phyloP scores from a whole-genome alignment of 176 grass and related monocot genomes.

The Triticum monococcum region DNA sequence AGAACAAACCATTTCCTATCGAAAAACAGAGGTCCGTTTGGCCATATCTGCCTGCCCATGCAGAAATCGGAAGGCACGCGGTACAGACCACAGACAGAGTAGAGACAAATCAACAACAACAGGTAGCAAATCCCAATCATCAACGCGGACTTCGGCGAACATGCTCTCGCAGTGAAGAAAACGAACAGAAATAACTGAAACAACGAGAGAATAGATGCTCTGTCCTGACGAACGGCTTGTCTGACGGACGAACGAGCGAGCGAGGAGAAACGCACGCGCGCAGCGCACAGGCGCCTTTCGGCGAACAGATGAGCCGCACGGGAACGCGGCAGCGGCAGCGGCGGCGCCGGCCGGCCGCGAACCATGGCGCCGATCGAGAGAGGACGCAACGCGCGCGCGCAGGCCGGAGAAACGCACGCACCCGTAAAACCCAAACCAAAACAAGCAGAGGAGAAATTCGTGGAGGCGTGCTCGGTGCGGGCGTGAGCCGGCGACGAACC shows the following conservation, averaged over 20 bases:
- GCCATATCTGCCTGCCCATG: too few species aligned
- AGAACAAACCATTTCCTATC: neutral
- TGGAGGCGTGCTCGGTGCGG: neutral
- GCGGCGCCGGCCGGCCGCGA: neutral
- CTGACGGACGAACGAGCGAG: neutral
- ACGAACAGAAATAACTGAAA: neutral
- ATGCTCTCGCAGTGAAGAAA: neutral
- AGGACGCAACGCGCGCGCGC: neutral
- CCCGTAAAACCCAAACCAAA: neutral
- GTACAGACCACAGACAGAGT: neutral
- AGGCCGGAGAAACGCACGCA: neutral
- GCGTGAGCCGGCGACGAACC: constrained; percentile 15
- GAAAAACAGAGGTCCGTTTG: neutral
- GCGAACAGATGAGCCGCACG: constrained; percentile 30
- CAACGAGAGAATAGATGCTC: neutral
- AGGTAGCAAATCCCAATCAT: neutral
- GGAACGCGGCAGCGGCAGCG: neutral
- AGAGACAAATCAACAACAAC: neutral
- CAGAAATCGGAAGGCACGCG: too few species aligned
- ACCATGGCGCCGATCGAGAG: neutral
- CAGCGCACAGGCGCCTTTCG: neutral
- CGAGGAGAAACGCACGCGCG: neutral
- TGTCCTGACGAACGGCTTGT: neutral
- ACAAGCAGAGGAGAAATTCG: neutral
- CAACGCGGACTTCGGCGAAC: too few species aligned